A percentile compares a stretch with the other conserved stretches of the same genome.
Conservation (phyloP, 768 basidiomycete species). For the Dentipellis sp. region DNA sequence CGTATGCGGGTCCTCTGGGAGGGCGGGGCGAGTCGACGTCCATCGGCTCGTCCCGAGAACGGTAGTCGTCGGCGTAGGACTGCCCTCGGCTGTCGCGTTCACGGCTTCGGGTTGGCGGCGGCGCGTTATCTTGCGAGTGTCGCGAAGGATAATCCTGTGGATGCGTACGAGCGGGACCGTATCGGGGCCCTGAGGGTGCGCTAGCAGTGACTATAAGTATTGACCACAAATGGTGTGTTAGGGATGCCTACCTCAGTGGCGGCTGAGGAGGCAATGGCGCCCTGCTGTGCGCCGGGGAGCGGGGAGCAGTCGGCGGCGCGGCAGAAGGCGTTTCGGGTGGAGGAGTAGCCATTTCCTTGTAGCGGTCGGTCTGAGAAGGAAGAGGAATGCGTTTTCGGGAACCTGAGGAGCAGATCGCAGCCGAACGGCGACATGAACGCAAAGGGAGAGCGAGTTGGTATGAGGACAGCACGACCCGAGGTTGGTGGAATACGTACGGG, state of each 20-base stretch:
- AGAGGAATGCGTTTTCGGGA: slow-evolving; percentile 9
- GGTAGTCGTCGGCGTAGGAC: background rate
- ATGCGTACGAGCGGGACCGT: slow-evolving; percentile 1
- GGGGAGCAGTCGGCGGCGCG: background rate
- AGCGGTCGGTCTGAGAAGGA: slow-evolving; percentile 14
- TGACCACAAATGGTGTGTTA: background rate
- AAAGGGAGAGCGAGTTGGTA: slow-evolving; percentile 5
- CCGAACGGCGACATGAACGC: slow-evolving; percentile 1
- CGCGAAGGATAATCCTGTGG: background rate
- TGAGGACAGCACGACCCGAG: slow-evolving; percentile 2
- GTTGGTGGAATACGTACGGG: slow-evolving; percentile 9
- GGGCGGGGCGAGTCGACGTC: slow-evolving; percentile 8
- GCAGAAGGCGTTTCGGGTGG: background rate
- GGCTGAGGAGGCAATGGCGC: background rate
- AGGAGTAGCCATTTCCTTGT: slow-evolving; percentile 6
- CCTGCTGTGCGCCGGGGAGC: background rate
- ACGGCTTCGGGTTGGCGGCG: background rate
- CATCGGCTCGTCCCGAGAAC: slow-evolving; percentile 9
- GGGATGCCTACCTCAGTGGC: slow-evolving; percentile 5
- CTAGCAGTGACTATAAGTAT: background rate
- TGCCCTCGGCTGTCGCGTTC: slow-evolving; percentile 1
- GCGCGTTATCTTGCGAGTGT: background rate
- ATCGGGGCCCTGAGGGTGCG: slow-evolving; percentile 5
- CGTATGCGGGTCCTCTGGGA: slow-evolving; percentile 5
- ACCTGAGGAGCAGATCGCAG: slow-evolving; percentile 4